A percentile compares a stretch with the other conserved stretches of the same genome.
Conservation (phyloP, 2,329 filamentous ascomycete species). For the Cladobotryum mycophilum region DNA sequence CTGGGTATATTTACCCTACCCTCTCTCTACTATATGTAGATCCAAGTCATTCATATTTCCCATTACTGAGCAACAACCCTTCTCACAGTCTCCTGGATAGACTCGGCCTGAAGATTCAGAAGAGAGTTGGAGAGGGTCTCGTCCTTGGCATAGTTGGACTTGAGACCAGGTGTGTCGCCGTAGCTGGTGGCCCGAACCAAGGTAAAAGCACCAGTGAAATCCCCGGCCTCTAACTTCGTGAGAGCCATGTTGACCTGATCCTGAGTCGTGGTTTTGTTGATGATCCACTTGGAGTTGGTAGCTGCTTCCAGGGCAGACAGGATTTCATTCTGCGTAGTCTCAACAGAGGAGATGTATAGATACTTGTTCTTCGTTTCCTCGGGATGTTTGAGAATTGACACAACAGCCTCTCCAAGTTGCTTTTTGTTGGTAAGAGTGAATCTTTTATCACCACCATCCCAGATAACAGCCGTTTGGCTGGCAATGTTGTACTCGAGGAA, state of each 20-base stretch:
- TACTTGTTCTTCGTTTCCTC: slow-evolving; percentile 45
- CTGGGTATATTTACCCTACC: no score
- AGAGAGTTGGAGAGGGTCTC: slow-evolving; percentile 10
- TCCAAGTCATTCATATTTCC: no score
- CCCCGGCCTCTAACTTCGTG: slow-evolving; percentile 9
- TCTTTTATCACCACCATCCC: slow-evolving; percentile 11
- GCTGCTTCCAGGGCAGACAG: slow-evolving; percentile 12
- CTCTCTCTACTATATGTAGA: no score
- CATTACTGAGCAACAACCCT: no score
- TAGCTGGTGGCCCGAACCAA: slow-evolving; percentile 13
- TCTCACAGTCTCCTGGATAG: no score
- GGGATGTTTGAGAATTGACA: slow-evolving; percentile 38
- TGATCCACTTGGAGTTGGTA: slow-evolving; percentile 11
- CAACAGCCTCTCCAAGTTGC: slow-evolving; percentile 39
- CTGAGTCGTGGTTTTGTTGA: slow-evolving; percentile 11
- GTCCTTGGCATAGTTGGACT: slow-evolving; percentile 13
- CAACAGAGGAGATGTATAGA: slow-evolving; percentile 45
- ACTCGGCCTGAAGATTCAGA: not conserved
- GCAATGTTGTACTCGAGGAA: slow-evolving; percentile 13
- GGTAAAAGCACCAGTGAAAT: slow-evolving; percentile 11
- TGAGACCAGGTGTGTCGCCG: slow-evolving; percentile 7
- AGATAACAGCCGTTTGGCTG: slow-evolving; percentile 11
- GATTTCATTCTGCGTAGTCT: slow-evolving; percentile 38
- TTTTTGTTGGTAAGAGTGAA: slow-evolving; percentile 15
- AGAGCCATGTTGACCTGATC: slow-evolving; percentile 8